Conservation (phyloP, 768 basidiomycete genomes). For the Clathrus columnatus region DNA sequence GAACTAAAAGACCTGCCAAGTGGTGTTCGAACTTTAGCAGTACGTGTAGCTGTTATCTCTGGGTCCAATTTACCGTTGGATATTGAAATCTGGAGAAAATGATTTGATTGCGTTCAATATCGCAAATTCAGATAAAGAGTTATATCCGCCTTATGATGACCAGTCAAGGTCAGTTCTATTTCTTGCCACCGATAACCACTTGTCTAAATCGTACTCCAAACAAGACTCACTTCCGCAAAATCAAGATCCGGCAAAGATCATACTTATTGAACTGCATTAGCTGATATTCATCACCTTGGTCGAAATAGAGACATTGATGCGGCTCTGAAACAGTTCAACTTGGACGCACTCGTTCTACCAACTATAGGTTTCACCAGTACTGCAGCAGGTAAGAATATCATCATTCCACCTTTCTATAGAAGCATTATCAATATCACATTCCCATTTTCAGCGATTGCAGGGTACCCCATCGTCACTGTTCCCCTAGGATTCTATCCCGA, state of each 20-base stretch:
- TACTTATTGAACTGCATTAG: conserved; percentile 24
- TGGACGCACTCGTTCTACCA: conserved; percentile 27
- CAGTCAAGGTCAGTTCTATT: neutral
- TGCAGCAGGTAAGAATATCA: no score
- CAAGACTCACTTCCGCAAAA: conserved; percentile 4
- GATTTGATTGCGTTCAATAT: conserved; percentile 54
- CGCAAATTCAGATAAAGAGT: conserved; percentile 31
- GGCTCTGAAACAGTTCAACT: conserved; percentile 21
- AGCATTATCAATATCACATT: no score
- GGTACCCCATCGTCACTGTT: conserved; percentile 17
- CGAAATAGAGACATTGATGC: conserved; percentile 27
- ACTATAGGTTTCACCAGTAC: conserved; percentile 22
- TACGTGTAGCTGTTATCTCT: no score
- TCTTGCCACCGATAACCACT: neutral
- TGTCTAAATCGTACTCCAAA: neutral
- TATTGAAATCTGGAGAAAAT: conserved; percentile 72
- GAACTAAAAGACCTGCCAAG: conserved; percentile 43
- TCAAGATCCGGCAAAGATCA: neutral
- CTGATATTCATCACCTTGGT: conserved; percentile 24
- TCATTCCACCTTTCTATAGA: no score
- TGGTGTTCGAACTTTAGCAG: conserved; percentile 45
- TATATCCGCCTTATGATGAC: conserved; percentile 29
- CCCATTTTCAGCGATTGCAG: conserved; percentile 4
- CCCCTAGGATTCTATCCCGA: conserved; percentile 34
- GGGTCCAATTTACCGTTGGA: conserved; percentile 62